Percentiles rank a stretch among this genome's conserved stretches.
Conservation (phyloP, 441 rosid genomes). For the Pelargonium citronellum region DNA sequence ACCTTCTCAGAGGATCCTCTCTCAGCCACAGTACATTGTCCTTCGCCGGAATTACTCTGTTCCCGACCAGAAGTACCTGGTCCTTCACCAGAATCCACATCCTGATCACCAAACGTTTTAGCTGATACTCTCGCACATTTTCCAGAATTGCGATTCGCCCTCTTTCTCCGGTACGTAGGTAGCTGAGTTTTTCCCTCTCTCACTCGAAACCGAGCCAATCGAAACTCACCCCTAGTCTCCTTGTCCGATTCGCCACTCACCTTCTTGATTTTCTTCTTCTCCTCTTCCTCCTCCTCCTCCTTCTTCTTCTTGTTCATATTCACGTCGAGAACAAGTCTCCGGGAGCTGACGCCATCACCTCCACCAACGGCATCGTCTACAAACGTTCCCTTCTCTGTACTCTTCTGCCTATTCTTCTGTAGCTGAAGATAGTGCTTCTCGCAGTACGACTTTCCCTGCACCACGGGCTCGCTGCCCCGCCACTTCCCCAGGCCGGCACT, state of each 20-base stretch:
- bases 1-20: background rate
- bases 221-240: background rate
- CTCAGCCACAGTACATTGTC: background rate
- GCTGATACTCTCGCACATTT: background rate
- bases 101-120: background rate
- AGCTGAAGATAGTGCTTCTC: background rate
- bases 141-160: background rate
- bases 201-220: background rate
- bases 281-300: background rate
- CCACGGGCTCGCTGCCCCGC: constrained; percentile 3
- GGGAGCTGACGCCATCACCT: background rate
- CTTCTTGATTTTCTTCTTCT: background rate
- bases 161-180: background rate
- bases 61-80: background rate
- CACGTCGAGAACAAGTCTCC: background rate
- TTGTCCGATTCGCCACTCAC: background rate
- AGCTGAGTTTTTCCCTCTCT: background rate
- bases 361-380: background rate
- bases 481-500: background rate
- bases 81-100: background rate
- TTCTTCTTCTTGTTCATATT: background rate
- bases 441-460: background rate
- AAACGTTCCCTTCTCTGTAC: background rate
- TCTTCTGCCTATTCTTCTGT: background rate
- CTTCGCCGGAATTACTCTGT: background rate